A percentile compares a stretch with the other conserved stretches of the same genome.
Conservation (phyloP, 345 rosid species). For the Trapa bicornis region DNA sequence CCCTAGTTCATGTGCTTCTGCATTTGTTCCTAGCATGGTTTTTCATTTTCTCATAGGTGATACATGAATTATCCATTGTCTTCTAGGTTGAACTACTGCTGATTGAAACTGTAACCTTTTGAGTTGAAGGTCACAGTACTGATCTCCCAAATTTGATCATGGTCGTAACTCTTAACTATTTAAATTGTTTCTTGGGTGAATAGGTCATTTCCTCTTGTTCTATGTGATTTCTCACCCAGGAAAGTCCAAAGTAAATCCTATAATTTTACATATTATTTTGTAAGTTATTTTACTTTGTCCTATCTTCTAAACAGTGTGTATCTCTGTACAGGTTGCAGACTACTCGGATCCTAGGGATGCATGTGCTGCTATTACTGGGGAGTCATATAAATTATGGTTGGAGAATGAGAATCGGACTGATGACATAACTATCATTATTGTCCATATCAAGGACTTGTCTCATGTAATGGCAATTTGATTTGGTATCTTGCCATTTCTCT, state of each 20-base stretch:
- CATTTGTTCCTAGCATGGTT: not conserved
- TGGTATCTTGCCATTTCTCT: not conserved
- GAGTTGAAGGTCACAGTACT: too few relatives aligned
- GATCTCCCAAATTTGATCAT: too few relatives aligned
- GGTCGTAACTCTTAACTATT: not conserved
- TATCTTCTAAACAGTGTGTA: too few relatives aligned
- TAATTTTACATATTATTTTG: too few relatives aligned
- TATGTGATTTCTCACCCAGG: not conserved
- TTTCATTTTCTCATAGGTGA: not conserved
- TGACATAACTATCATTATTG: conserved; percentile 91
- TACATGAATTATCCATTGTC: not conserved
- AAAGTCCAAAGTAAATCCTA: not conserved
- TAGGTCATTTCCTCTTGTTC: not conserved
- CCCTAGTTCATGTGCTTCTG: too few relatives aligned
- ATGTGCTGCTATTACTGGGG: conserved; percentile 80
- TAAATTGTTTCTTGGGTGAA: not conserved
- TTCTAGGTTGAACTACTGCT: not conserved
- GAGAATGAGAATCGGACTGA: conserved; percentile 84
- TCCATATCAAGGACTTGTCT: conserved; percentile 56
- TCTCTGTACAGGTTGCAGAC: conserved; percentile 39
- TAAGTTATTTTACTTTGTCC: too few relatives aligned
- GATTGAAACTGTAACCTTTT: too few relatives aligned
- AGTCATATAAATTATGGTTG: conserved; percentile 88
- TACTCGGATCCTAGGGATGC: conserved; percentile 81
- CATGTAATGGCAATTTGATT: conserved; percentile 27